phyloP scores from a whole-genome alignment of 2,329 filamentous ascomycete species.

The Penicillium sclerotigenum region DNA sequence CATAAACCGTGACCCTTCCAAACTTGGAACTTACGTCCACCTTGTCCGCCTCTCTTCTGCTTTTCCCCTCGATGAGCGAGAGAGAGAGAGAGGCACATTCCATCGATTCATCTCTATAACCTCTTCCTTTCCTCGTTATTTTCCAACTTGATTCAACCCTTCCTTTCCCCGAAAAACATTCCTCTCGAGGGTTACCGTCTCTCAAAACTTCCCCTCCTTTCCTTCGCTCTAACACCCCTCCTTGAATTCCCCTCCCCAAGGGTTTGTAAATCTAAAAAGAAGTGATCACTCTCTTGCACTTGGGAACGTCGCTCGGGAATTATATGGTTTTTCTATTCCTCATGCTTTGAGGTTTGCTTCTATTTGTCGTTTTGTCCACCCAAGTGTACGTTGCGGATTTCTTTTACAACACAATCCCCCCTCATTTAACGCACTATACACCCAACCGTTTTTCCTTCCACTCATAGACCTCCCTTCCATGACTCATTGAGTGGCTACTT shows the following conservation, averaged over 20 bases:
- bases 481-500: not conserved
- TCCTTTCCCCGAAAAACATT: not conserved
- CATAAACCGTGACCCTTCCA: slow-evolving; percentile 27
- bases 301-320: slow-evolving; percentile 18
- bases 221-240: slow-evolving; percentile 27
- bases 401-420: slow-evolving; percentile 9
- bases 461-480: not conserved
- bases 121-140: not conserved
- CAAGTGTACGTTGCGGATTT: slow-evolving; percentile 24
- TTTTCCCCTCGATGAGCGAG: slow-evolving; percentile 23
- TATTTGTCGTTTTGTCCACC: slow-evolving; percentile 27
- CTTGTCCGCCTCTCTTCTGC: slow-evolving; percentile 24
- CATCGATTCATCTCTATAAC: slow-evolving; percentile 18
- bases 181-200: slow-evolving; percentile 13
- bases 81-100: slow-evolving; percentile 23
- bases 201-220: slow-evolving; percentile 19
- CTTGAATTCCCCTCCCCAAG: slow-evolving; percentile 15
- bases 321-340: slow-evolving; percentile 13
- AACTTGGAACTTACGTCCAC: slow-evolving; percentile 14
- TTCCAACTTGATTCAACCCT: not conserved
- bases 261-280: slow-evolving; percentile 17
- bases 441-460: slow-evolving; percentile 7
- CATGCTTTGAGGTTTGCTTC: slow-evolving; percentile 27
- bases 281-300: slow-evolving; percentile 16
- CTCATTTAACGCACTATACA: slow-evolving; percentile 14